Evolutionary conservation across 78 protist species (phyloP).

Genomic region (Dictyostelium capitatum): DNA sequence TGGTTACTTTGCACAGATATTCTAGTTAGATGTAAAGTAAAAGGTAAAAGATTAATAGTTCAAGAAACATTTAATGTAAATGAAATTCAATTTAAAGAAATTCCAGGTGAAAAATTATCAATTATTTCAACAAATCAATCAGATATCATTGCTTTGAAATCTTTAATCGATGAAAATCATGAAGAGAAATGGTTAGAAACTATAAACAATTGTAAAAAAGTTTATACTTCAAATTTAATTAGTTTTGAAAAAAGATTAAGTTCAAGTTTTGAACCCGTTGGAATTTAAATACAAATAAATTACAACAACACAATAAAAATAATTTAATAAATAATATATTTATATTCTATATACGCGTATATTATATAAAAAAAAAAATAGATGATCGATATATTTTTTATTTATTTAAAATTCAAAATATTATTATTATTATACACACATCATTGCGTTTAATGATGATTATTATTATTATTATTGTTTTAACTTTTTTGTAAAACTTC

Average conservation of each 20-base stretch:
- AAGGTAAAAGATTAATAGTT: slow-evolving; percentile 41
- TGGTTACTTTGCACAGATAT: slow-evolving; percentile 59
- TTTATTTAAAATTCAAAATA: too few relatives aligned
- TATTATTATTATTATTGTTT: too few relatives aligned
- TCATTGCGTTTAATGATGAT: too few relatives aligned
- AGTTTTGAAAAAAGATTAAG: background rate
- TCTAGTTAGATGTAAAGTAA: slow-evolving; percentile 30
- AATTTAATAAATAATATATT: too few relatives aligned
- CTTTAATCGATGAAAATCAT: slow-evolving; percentile 18
- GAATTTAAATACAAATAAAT: background rate
- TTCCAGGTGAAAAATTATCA: slow-evolving; percentile 34
- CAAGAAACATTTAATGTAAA: slow-evolving; percentile 41
- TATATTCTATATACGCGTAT: too few relatives aligned
- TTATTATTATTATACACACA: too few relatives aligned
- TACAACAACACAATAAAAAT: too few relatives aligned
- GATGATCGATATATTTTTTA: too few relatives aligned
- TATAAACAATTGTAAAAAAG: slow-evolving; percentile 10
- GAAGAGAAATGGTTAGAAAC: slow-evolving; percentile 46
- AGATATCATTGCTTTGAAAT: slow-evolving; percentile 7
- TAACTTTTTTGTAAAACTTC: too few relatives aligned
- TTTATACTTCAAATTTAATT: background rate
- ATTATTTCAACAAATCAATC: background rate
- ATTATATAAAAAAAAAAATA: too few relatives aligned
- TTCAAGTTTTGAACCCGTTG: background rate
- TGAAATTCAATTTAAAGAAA: slow-evolving; percentile 45